phyloP scores from a whole-genome alignment of 257 asterid genomes.

The Solanum chaucha region DNA sequence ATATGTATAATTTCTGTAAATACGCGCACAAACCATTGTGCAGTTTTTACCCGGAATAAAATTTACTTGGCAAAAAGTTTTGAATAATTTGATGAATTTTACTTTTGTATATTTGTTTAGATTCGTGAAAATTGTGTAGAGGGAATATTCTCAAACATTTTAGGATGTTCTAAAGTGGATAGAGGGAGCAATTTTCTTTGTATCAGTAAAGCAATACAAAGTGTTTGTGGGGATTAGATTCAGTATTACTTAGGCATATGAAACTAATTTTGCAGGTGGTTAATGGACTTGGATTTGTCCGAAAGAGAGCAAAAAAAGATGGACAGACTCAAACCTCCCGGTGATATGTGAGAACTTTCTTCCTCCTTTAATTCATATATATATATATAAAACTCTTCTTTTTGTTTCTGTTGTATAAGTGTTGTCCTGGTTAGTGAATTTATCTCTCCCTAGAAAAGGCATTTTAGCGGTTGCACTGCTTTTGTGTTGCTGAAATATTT shows the following conservation, averaged over 20 bases:
- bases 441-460: background rate
- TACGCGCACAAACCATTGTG: background rate
- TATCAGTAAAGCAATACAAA: background rate
- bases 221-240: background rate
- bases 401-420: background rate
- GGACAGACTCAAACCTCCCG: slow-evolving; percentile 28
- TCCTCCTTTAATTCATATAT: background rate
- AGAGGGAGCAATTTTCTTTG: background rate
- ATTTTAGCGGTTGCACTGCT: background rate
- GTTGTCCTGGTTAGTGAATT: background rate
- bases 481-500: background rate
- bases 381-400: background rate
- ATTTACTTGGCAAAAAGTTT: background rate
- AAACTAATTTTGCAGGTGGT: slow-evolving; percentile 42
- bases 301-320: slow-evolving; percentile 27
- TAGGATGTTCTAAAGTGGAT: background rate
- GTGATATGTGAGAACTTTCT: slow-evolving; percentile 25
- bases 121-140: background rate
- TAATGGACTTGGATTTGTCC: slow-evolving; percentile 53
- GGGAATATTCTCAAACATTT: background rate
- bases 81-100: background rate
- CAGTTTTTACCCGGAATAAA: background rate
- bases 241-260: background rate
- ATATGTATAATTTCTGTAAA: background rate
- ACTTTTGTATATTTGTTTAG: background rate